Conservation (phyloP, 2,329 filamentous ascomycete species). For the Thermothelomyces thermophilus region DNA sequence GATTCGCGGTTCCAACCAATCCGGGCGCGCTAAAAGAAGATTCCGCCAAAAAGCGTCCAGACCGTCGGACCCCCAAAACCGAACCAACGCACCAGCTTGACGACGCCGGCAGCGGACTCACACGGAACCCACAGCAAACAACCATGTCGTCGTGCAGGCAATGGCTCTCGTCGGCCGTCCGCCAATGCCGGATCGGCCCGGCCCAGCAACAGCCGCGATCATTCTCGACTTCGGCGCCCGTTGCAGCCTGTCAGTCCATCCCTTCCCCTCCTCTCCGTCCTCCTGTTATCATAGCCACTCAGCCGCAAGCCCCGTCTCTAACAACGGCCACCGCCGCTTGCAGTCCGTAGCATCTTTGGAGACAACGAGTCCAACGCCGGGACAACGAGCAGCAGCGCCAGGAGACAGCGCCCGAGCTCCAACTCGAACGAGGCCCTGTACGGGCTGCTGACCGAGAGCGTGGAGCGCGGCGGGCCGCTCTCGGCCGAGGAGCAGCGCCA, state of each 20-base stretch:
- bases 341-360: background rate
- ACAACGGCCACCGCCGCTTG: background rate
- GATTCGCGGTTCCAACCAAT: conserved; percentile 2
- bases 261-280: background rate
- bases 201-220: conserved; percentile 13
- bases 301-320: background rate
- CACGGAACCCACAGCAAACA: background rate
- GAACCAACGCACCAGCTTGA: conserved; percentile 3
- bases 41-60: conserved; percentile 18
- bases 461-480: conserved; percentile 6
- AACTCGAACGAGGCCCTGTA: conserved; percentile 8
- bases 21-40: conserved; percentile 11
- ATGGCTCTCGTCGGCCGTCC: conserved; percentile 20
- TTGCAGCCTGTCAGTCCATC: conserved; percentile 6
- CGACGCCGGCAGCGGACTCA: background rate
- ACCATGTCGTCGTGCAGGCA: conserved; percentile 23
- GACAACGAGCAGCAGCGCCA: background rate
- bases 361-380: background rate
- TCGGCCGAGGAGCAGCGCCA: conserved; percentile 5
- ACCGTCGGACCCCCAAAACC: background rate
- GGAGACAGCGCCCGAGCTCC: background rate
- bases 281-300: too few relatives aligned
- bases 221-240: conserved; percentile 15
- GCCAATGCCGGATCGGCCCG: conserved; percentile 17
- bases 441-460: background rate